Conservation (phyloP, 1,139 yeast genomes). For the Nakaseomyces delphensis region DNA sequence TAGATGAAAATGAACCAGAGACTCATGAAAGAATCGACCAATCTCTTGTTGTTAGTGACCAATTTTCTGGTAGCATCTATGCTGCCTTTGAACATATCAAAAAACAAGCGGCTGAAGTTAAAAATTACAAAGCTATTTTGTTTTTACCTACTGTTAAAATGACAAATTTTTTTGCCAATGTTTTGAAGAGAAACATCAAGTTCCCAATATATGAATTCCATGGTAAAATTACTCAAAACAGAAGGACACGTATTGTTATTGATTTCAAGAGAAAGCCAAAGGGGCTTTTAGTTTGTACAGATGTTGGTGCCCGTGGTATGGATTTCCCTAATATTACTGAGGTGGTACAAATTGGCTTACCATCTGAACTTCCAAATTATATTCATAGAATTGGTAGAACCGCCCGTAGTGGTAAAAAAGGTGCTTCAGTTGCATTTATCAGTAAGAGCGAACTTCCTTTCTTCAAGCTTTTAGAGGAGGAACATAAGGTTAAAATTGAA, state of each 20-base stretch:
- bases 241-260: conserved; percentile 27
- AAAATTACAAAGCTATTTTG: conserved; percentile 62
- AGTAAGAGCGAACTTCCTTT: conserved; percentile 44
- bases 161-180: conserved; percentile 47
- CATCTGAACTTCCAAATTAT: conserved; percentile 65
- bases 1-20: conserved; percentile 63
- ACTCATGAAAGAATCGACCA: conserved; percentile 73
- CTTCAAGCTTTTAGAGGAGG: conserved; percentile 36
- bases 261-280: conserved; percentile 31
- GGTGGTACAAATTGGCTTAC: conserved; percentile 73
- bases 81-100: conserved; percentile 46
- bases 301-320: conserved; percentile 95
- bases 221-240: conserved; percentile 58
- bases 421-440: conserved; percentile 51
- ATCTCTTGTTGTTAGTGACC: conserved; percentile 43
- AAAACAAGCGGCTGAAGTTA: conserved; percentile 25
- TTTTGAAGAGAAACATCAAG: conserved; percentile 26
- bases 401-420: conserved; percentile 83
- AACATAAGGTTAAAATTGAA: conserved; percentile 44
- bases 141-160: conserved; percentile 72
- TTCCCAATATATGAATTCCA: conserved; percentile 42
- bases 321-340: conserved; percentile 81
- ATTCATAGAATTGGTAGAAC: conserved; percentile 95
- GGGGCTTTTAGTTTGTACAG: conserved; percentile 71
- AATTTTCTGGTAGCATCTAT: conserved; percentile 42